phyloP scores from a whole-genome alignment of 768 basidiomycete species.

The Auricularia sp. region DNA sequence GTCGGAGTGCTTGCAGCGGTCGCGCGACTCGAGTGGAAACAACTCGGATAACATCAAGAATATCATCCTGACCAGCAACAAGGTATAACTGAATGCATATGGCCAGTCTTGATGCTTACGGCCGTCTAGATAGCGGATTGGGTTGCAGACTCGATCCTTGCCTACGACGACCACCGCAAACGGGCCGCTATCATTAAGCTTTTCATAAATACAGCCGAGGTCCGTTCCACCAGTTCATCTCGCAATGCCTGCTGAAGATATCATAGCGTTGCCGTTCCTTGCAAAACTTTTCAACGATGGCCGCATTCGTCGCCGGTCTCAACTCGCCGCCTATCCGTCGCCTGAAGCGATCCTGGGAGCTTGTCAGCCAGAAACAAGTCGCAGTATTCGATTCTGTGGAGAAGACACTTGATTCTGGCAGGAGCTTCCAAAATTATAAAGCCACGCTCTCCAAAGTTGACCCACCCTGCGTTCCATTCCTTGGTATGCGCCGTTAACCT shows the following conservation, averaged over 20 bases:
- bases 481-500: slow-evolving; percentile 44
- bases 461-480: slow-evolving; percentile 93
- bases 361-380: slow-evolving; percentile 66
- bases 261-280: slow-evolving; percentile 72
- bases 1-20: slow-evolving; percentile 81
- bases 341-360: slow-evolving; percentile 89
- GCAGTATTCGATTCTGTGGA: slow-evolving; percentile 70
- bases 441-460: slow-evolving; percentile 70
- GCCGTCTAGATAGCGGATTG: slow-evolving; percentile 71
- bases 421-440: slow-evolving; percentile 90
- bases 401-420: slow-evolving; percentile 82
- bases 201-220: slow-evolving; percentile 85
- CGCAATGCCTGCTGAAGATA: neutral
- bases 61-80: slow-evolving; percentile 82
- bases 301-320: slow-evolving; percentile 87
- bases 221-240: slow-evolving; percentile 29
- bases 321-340: slow-evolving; percentile 90
- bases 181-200: slow-evolving; percentile 79
- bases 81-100: slow-evolving; percentile 30
- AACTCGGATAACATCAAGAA: slow-evolving; percentile 72
- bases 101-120: slow-evolving; percentile 2
- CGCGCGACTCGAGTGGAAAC: slow-evolving; percentile 47
- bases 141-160: slow-evolving; percentile 80
- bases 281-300: slow-evolving; percentile 96
- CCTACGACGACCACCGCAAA: slow-evolving; percentile 70